A percentile compares a stretch with the other conserved stretches of the same genome.
Evolutionary conservation across 1,284 basidiomycete genomes (phyloP).

Genomic region (Ustilago bromivora): DNA sequence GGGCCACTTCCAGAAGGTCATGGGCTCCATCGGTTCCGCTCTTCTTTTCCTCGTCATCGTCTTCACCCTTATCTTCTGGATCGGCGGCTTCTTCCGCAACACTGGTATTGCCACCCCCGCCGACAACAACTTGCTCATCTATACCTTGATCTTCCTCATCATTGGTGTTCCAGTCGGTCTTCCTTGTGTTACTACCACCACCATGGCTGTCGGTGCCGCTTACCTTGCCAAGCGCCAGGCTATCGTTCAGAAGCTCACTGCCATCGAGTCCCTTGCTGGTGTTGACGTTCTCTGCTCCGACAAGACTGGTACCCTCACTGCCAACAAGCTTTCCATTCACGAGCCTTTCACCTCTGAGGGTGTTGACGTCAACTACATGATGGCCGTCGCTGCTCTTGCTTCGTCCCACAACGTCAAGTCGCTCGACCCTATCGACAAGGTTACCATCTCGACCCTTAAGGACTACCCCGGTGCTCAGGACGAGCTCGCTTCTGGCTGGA

Average conservation of each 20-base stretch:
- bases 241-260: slow-evolving; percentile 76
- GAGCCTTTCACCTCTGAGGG: slow-evolving; percentile 73
- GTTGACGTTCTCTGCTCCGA: slow-evolving; percentile 75
- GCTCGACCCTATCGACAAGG: slow-evolving; percentile 75
- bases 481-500: slow-evolving; percentile 73
- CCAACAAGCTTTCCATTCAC: slow-evolving; percentile 75
- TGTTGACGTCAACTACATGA: slow-evolving; percentile 72
- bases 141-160: slow-evolving; percentile 73
- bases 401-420: slow-evolving; percentile 75
- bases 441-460: slow-evolving; percentile 74
- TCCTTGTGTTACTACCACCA: slow-evolving; percentile 74
- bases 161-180: slow-evolving; percentile 75
- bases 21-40: slow-evolving; percentile 73
- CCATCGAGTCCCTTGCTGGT: slow-evolving; percentile 75
- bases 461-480: slow-evolving; percentile 74
- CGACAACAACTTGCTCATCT: slow-evolving; percentile 73
- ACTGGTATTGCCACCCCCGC: slow-evolving; percentile 72
- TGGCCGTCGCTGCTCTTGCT: slow-evolving; percentile 74
- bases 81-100: slow-evolving; percentile 73
- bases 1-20: slow-evolving; percentile 74
- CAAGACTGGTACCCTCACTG: slow-evolving; percentile 75
- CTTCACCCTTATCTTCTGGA: slow-evolving; percentile 72
- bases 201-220: slow-evolving; percentile 74
- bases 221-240: slow-evolving; percentile 74
- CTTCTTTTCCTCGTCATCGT: slow-evolving; percentile 74